Base-by-base conservation (phyloP, 2,329 filamentous ascomycete genomes). In the Mycosphaerelloides madeirae region DNA sequence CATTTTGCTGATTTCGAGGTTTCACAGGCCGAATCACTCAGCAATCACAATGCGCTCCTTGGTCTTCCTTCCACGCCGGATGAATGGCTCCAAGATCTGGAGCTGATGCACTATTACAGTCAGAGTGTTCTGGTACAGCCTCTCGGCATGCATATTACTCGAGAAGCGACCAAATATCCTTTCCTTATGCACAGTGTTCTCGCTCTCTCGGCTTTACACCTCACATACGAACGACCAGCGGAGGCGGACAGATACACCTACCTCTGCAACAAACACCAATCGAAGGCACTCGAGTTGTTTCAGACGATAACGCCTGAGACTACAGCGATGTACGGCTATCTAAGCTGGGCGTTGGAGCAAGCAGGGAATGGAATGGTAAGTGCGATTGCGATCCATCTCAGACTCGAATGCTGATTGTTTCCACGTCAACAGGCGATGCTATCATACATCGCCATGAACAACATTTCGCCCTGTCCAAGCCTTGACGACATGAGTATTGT, bases 111-210 rank as follows among this genome's bases (percentile, higher is more conserved):
- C 35, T 48, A 61, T 32, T 61, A 56, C 45, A 38, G 41, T 18
- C 38, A 25, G 18, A 16, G 36, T 15, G 37, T 32, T 14, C 20
- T 46, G 14, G 32, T 42, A 18, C 43, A 45, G 29, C 43, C 43
- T 16, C 38, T 53, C 3, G 52, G 52, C 13, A 29, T 37, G 13
- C 41, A 46, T 15, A 53, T 9, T 43, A 55, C 15, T 25, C 48
- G 11, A 43, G 49, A 57, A 46, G 57, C 52, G 3, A 28, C 49
- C 12, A 49, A 44, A n/a, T 46, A 58, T 40, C 22, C 48, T 6
- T 59, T 57, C 36, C 43, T 61, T 2, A 54, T 60, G 46, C 57
- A 61, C 28, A 55, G 55, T 14, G 49, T 60, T 13, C 44, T 61
- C 6, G 54, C 58, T 9, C 18, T 59, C 1, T 48, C 57, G 3